Evolutionary conservation across 108 stramenopile species (phyloP).

Genomic region (Cyclotella kingstonii): DNA sequence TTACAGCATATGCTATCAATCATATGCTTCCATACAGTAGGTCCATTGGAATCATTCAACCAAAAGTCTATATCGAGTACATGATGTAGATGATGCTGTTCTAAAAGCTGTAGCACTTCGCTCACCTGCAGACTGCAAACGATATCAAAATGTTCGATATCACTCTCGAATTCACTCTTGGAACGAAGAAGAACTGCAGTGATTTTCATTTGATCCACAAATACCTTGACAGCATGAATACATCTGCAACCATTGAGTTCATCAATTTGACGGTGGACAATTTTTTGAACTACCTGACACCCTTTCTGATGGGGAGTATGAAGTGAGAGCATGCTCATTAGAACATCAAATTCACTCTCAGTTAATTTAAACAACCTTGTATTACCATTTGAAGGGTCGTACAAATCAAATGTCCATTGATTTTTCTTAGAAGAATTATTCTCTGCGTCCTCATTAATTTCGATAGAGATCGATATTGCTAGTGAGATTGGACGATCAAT

Average conservation of each 20-base stretch:
- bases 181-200: conserved; percentile 1
- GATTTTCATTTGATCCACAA: conserved; percentile 5
- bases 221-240: conserved; percentile 7
- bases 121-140: background rate
- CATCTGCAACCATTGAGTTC: background rate
- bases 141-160: conserved; percentile 3
- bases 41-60: conserved; percentile 8
- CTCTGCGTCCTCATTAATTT: background rate
- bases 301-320: no score
- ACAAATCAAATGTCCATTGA: conserved; percentile 22
- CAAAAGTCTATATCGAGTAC: conserved; percentile 13
- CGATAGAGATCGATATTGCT: conserved; percentile 9
- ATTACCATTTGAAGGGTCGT: conserved; percentile 25
- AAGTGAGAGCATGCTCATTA: no score
- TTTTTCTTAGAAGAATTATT: background rate
- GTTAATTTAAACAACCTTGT: background rate
- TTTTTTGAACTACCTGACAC: conserved; percentile 3
- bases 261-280: conserved; percentile 11
- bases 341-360: conserved; percentile 11
- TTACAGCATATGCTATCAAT: conserved; percentile 3
- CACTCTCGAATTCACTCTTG: background rate
- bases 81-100: conserved; percentile 3
- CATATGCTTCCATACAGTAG: conserved; percentile 10
- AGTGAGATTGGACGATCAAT: background rate
- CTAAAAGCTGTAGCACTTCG: conserved; percentile 19